Conservation (phyloP, 441 rosid species). For the Jatropha podagrica region DNA sequence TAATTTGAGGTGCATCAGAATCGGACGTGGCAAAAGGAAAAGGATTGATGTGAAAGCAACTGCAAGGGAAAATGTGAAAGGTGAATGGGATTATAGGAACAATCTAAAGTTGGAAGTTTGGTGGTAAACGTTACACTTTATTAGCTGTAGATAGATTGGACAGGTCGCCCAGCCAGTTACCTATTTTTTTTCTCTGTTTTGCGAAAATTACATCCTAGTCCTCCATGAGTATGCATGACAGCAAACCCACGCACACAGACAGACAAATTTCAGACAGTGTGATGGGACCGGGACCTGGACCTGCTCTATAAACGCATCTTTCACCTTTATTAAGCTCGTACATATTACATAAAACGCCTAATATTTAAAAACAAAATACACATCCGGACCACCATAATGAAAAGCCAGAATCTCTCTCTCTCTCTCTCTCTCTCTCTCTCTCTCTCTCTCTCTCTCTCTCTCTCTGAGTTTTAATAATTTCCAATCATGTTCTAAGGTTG, state of each 20-base stretch:
- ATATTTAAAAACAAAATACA: neutral
- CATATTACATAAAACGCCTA: too few relatives aligned
- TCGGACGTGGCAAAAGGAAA: too few relatives aligned
- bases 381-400: neutral
- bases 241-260: neutral
- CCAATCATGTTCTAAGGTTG: neutral
- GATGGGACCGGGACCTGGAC: neutral
- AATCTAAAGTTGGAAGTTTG: neutral
- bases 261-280: neutral
- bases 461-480: neutral
- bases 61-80: too few relatives aligned
- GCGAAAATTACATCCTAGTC: neutral
- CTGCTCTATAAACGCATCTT: neutral
- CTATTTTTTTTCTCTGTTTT: neutral
- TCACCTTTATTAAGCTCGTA: neutral
- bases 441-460: too few relatives aligned
- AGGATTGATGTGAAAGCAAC: too few relatives aligned
- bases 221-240: neutral
- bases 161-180: neutral
- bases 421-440: too few relatives aligned
- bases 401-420: neutral
- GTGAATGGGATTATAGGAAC: too few relatives aligned
- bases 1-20: too few relatives aligned
- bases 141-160: constrained; percentile 9
- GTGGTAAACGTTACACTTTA: neutral